Evolutionary conservation across 169 alveolate species (phyloP), one percentile per base, ranked within the genome.

Genomic region (Plasmodium coatneyi): DNA sequence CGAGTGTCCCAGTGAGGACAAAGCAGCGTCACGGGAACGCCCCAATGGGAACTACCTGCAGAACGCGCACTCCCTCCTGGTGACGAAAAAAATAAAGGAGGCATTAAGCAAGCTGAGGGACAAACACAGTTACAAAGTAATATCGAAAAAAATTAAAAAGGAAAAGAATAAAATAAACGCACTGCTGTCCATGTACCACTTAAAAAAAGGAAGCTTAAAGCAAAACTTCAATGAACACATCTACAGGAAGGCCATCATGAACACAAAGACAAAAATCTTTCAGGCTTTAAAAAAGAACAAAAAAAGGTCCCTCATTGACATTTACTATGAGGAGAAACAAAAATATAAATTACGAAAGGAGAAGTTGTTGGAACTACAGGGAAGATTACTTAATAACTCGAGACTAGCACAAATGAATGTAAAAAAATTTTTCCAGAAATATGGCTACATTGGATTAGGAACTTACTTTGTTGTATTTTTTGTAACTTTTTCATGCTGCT

Each of bases 281-380:
- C 80, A 41, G 7, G 46, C 66, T 56, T 28, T 87, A 87, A 87
- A 78, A 87, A 78, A 84, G 49, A 79, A 87, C 34, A 78, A 46
- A 12, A 54, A 87, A 39, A 87, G 52, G 41, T 87, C 89, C 9
- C 5, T 87, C 14, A 79, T 87, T 30, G 93, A 87, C 41, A 80
- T 87, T 41, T 87, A 87, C 52, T 78, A 87, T 39, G 93, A 87
- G 49, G 93, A 87, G 60, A 87, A 87, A 87, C 41, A 9, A 56
- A 87, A 87, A 87, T 87, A 87, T 76, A 87, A 87, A 79, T 12
- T 87, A 87, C 60, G 93, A 60, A 87, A 87, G 81, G 43, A 87
- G 49, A 87, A 87, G 81, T 30, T 87, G 71, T 66, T 54, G 5
- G 70, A 87, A 87, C 36, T 56, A 79, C 93, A 87, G 22, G 54